Evolutionary conservation across 768 basidiomycete genomes (phyloP), one percentile per base, ranked within the genome.

Genomic region (Pluteus cervinus): DNA sequence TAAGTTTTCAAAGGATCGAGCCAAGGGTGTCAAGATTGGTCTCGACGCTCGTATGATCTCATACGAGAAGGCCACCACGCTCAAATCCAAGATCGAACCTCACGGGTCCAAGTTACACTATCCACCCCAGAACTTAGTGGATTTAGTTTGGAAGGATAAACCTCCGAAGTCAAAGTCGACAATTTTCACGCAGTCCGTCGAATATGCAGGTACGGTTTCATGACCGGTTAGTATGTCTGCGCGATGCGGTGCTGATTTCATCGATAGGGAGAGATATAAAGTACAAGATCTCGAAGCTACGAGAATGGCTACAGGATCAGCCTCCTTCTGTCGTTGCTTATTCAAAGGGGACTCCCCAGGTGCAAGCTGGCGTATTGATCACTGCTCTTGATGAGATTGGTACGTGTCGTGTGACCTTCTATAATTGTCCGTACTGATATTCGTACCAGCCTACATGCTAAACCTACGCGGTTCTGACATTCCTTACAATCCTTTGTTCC

Each of bases 381-480:
- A 31, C 81, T 76, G n/a, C 11, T 24, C n/a, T 8, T 11, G 3
- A 33, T 24, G 22, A 25, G 32, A 30, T 26, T 17, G 11, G 17
- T 17, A 15, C 23, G 46, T 22, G 42, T 30, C 17, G 23, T 22
- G 33, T 54, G 33, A 49, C 22, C 24, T 36, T 39, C 22, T 29
- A 22, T 30, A n/a, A n/a, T 34, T 29, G 16, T 22, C 24, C 22
- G 34, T 36, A 36, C 18, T 31, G n/a, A 32, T 36, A 25, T 39
- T 30, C 11, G 3, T 17, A 32, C 21, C 61, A 77, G 94, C 94
- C 0, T 96, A 89, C 66, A 51, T 86, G 2, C 66, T 97, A 23
- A 98, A 98, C 53, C 64, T 93, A 37, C 83, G 94, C 33, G 93
- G 92, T 24, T 73, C 76, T 3, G 93, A 97, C 51, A 81, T 97